These are phyloP conservation scores for Ophiostoma pallidulum DNA, from an alignment of 2,329 filamentous ascomycete species.

Conservation along the genomic window DNA sequence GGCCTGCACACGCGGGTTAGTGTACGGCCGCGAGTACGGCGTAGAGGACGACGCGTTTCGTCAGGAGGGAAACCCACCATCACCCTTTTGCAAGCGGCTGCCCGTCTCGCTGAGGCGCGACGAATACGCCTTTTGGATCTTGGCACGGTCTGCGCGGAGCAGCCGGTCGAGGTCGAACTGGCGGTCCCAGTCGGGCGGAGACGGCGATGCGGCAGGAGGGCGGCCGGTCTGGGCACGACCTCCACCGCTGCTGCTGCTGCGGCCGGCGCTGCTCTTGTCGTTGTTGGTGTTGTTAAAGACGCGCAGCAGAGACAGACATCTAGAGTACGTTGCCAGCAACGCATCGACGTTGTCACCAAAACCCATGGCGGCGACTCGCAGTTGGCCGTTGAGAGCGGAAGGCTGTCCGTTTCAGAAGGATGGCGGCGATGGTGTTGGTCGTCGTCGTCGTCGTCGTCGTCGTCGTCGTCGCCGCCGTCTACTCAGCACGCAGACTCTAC, in stretches of 20 bases:
- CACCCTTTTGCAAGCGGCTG: conserved; percentile 35
- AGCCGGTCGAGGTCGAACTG: conserved; percentile 20
- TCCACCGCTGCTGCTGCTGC: too few relatives aligned
- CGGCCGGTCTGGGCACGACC: too few relatives aligned
- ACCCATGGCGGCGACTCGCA: conserved; percentile 18
- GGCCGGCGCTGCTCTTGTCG: too few relatives aligned
- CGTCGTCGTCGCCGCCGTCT: too few relatives aligned
- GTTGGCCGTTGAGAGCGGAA: too few relatives aligned
- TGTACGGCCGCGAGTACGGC: too few relatives aligned
- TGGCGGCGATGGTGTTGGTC: too few relatives aligned
- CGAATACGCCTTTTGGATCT: conserved; percentile 35
- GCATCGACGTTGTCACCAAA: conserved; percentile 36
- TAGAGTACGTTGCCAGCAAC: conserved; percentile 39
- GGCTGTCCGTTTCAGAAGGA: too few relatives aligned
- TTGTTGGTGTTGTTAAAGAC: neutral
- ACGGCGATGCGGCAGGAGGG: neutral
- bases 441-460: too few relatives aligned
- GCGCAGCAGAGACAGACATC: conserved; percentile 32
- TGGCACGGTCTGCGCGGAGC: conserved; percentile 30
- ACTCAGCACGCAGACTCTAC: too few relatives aligned
- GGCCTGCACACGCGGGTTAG: too few relatives aligned
- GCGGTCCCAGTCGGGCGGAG: neutral
- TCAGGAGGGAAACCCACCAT: conserved; percentile 30
- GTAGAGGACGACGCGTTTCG: too few relatives aligned
- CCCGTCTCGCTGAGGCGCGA: conserved; percentile 32